phyloP scores from a whole-genome alignment of 345 rosid genomes.

The Alliaria petiolata region DNA sequence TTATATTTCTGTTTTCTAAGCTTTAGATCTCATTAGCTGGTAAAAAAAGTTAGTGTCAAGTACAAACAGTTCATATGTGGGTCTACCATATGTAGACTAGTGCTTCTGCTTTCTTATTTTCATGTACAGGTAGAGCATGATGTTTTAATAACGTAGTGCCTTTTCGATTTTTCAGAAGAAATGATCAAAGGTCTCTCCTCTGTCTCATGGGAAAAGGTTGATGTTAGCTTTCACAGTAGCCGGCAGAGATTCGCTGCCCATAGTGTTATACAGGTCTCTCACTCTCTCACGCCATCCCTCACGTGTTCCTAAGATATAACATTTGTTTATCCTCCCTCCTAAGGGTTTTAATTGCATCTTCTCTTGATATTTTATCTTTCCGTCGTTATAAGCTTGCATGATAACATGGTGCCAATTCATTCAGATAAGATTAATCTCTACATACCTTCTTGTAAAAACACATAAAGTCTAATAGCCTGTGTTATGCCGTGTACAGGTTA shows the following conservation, averaged over 20 bases:
- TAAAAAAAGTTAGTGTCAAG: not conserved
- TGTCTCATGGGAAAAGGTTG: slow-evolving; percentile 94
- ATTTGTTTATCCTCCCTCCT: not conserved
- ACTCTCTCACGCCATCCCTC: slow-evolving; percentile 9
- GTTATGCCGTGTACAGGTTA: slow-evolving; percentile 51
- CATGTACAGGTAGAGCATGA: not conserved
- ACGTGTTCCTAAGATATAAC: not conserved
- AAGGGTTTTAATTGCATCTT: not conserved
- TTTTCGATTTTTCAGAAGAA: slow-evolving; percentile 53
- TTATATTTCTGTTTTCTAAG: not conserved
- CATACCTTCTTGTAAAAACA: not conserved
- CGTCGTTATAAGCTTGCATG: not conserved
- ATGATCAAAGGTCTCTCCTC: slow-evolving; percentile 72
- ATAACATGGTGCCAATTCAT: not conserved
- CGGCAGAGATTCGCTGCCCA: slow-evolving; percentile 90
- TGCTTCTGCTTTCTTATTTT: not conserved
- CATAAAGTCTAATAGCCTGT: not conserved
- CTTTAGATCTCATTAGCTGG: slow-evolving; percentile 1
- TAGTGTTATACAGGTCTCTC: slow-evolving; percentile 85
- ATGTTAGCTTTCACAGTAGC: slow-evolving; percentile 85
- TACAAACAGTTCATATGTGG: not conserved
- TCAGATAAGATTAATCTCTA: not conserved
- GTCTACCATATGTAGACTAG: not conserved
- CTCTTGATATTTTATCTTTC: slow-evolving; percentile 1
- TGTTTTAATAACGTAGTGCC: not conserved